Conservation (phyloP, 176 grass and related monocot species). For the Pharus latifolius region DNA sequence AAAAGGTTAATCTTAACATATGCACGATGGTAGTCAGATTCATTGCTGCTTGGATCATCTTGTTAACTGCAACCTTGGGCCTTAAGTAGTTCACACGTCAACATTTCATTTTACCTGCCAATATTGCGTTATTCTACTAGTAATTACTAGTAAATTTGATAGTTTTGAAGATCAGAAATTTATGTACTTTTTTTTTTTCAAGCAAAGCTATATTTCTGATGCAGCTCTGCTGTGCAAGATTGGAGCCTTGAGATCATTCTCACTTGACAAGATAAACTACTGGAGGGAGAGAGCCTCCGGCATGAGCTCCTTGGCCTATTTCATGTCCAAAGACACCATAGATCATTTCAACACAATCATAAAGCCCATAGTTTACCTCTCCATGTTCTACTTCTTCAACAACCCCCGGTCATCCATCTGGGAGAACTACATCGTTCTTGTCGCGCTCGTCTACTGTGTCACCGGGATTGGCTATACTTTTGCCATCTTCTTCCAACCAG, state of each 20-base stretch:
- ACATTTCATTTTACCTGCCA: too few relatives aligned
- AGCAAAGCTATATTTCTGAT: background rate
- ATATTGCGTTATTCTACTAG: too few relatives aligned
- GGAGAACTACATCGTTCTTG: slow-evolving; percentile 51
- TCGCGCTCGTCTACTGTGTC: slow-evolving; percentile 56
- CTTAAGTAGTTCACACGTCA: too few relatives aligned
- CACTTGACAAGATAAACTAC: slow-evolving; percentile 60
- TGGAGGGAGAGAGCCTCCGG: slow-evolving; percentile 71
- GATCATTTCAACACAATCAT: slow-evolving; percentile 73
- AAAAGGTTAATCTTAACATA: too few relatives aligned
- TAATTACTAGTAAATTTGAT: too few relatives aligned
- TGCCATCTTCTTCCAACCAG: slow-evolving; percentile 73
- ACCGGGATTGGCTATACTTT: slow-evolving; percentile 69
- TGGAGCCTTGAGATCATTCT: slow-evolving; percentile 60
- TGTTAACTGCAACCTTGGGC: too few relatives aligned
- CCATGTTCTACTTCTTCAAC: slow-evolving; percentile 91
- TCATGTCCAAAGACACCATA: slow-evolving; percentile 58
- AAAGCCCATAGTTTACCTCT: slow-evolving; percentile 73
- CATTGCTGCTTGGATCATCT: too few relatives aligned
- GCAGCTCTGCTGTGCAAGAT: slow-evolving; percentile 73
- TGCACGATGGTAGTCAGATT: too few relatives aligned
- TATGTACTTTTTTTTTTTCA: background rate
- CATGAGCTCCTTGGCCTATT: slow-evolving; percentile 72
- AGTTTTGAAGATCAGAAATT: background rate
- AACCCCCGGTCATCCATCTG: slow-evolving; percentile 67